Conservation (phyloP, 306 rosid species). For the Dalbergia cochinchinensis region DNA sequence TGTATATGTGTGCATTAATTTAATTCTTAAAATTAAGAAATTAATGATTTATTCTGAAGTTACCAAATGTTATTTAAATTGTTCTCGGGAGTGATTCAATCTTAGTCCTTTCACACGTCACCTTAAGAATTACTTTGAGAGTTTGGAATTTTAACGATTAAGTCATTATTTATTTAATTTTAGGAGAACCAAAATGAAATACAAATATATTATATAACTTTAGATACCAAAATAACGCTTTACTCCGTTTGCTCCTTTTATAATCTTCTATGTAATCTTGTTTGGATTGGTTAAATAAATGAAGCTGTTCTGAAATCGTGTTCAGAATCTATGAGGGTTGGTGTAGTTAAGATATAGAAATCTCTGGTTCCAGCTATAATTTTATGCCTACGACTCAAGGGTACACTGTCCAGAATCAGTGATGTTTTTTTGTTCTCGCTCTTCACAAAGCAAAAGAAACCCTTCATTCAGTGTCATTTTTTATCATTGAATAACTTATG, state of each 20-base stretch:
- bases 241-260: neutral
- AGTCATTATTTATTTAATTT: too few relatives aligned
- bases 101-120: too few relatives aligned
- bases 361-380: neutral
- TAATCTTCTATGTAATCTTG: neutral
- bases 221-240: too few relatives aligned
- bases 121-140: too few relatives aligned
- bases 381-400: neutral
- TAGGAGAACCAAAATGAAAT: too few relatives aligned
- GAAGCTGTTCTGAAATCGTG: neutral
- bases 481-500: conserved; percentile 2
- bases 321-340: conserved; percentile 1
- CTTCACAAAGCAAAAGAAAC: neutral
- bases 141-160: too few relatives aligned
- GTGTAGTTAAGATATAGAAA: neutral
- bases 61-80: too few relatives aligned
- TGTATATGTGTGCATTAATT: too few relatives aligned
- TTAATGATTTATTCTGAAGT: too few relatives aligned
- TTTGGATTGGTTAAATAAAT: neutral
- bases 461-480: conserved; percentile 14
- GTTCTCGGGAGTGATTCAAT: too few relatives aligned
- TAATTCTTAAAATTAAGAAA: too few relatives aligned
- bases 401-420: neutral
- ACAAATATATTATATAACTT: too few relatives aligned
- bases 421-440: neutral